Evolutionary conservation across 2,329 filamentous ascomycete species (phyloP).

Genomic region (Epichloe uncinata): DNA sequence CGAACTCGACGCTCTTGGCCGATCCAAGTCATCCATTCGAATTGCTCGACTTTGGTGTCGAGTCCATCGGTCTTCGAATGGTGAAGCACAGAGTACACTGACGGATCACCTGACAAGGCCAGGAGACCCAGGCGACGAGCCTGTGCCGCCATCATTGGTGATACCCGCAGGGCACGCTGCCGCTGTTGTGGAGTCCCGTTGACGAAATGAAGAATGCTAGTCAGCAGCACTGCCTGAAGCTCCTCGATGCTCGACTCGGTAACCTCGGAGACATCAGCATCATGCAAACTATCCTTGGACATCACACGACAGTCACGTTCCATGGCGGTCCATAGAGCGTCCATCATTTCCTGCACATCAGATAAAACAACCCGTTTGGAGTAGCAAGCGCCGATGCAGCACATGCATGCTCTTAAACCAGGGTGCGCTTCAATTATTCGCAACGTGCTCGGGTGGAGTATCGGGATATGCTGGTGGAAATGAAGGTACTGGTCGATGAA

Average conservation of each 20-base stretch:
- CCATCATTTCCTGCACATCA: conserved; percentile 56
- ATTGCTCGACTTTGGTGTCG: conserved; percentile 14
- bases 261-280: conserved; percentile 13
- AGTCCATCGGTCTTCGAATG: conserved; percentile 42
- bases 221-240: conserved; percentile 51
- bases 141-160: conserved; percentile 43
- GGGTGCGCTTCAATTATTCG: conserved; percentile 51
- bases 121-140: conserved; percentile 44
- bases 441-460: conserved; percentile 61
- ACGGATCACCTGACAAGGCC: conserved; percentile 29
- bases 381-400: conserved; percentile 63
- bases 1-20: conserved; percentile 58
- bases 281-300: conserved; percentile 13
- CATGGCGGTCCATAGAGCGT: conserved; percentile 45
- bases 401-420: conserved; percentile 54
- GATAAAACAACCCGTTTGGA: conserved; percentile 46
- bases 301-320: conserved; percentile 40
- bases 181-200: conserved; percentile 55
- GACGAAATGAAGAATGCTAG: conserved; percentile 52
- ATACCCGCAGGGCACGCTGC: conserved; percentile 46
- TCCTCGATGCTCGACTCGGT: conserved; percentile 43
- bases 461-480: conserved; percentile 60
- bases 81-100: conserved; percentile 39
- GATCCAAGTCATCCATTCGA: conserved; percentile 52
- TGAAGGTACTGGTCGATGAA: conserved; percentile 60